Conservation (phyloP, 306 rosid genomes). For the Sicyos baderoa region DNA sequence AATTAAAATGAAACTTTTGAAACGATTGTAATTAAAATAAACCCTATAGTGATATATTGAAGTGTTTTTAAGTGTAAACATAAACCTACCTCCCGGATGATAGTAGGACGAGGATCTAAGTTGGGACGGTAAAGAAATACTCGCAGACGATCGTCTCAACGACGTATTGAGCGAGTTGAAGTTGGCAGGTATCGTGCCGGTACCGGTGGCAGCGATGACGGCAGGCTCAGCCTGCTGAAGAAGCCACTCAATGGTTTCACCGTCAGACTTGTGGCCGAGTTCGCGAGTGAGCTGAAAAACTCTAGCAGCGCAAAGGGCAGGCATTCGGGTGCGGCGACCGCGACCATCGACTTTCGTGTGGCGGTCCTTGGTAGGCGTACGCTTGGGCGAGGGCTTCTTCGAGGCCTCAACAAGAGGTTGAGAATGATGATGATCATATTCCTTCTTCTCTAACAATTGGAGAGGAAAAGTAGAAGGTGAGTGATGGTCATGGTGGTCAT, state of each 20-base stretch:
- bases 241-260: slow-evolving; percentile 23
- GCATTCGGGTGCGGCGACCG: slow-evolving; percentile 20
- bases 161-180: slow-evolving; percentile 14
- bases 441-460: slow-evolving; percentile 19
- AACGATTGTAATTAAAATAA: background rate
- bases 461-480: slow-evolving; percentile 1
- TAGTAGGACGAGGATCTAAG: slow-evolving; percentile 17
- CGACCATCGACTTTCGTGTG: slow-evolving; percentile 21
- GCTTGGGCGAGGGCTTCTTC: slow-evolving; percentile 13
- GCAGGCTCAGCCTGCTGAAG: slow-evolving; percentile 22
- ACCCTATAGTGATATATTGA: background rate
- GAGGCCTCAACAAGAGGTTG: background rate
- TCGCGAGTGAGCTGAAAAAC: slow-evolving; percentile 22
- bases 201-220: slow-evolving; percentile 16
- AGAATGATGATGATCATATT: slow-evolving; percentile 14
- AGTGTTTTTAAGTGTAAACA: background rate
- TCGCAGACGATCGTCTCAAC: slow-evolving; percentile 9
- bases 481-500: background rate
- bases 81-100: slow-evolving; percentile 1
- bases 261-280: slow-evolving; percentile 20
- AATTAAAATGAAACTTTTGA: background rate
- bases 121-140: slow-evolving; percentile 14
- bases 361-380: slow-evolving; percentile 12
- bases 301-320: slow-evolving; percentile 22
- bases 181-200: slow-evolving; percentile 14